phyloP scores from a whole-genome alignment of 768 basidiomycete genomes.

The Termitomyces sp. region DNA sequence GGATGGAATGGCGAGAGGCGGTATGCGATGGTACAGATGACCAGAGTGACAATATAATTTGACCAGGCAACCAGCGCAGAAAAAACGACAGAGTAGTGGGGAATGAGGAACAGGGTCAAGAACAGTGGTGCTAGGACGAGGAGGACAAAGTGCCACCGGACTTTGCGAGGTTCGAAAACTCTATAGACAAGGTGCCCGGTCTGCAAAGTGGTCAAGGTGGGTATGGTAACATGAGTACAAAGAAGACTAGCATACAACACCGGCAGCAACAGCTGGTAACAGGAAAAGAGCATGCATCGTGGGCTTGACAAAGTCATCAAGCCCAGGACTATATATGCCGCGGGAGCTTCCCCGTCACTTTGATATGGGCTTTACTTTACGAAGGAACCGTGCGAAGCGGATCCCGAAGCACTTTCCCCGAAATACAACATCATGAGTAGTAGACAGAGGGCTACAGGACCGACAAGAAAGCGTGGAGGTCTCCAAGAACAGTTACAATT shows the following conservation, averaged over 20 bases:
- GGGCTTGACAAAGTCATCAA: not conserved
- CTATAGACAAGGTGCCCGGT: slow-evolving; percentile 5
- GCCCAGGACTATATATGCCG: too few species aligned
- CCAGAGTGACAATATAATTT: slow-evolving; percentile 1
- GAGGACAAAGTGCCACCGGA: slow-evolving; percentile 9
- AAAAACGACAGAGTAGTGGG: not conserved
- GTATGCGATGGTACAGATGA: slow-evolving; percentile 19
- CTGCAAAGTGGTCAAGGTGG: not conserved
- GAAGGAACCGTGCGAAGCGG: too few species aligned
- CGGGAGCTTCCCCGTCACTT: too few species aligned
- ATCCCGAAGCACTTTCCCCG: too few species aligned
- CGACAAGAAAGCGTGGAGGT: too few species aligned
- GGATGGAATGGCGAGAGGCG: slow-evolving; percentile 46
- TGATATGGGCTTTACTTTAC: too few species aligned
- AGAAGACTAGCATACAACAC: not conserved
- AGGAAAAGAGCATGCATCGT: not conserved
- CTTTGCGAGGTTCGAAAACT: slow-evolving; percentile 6
- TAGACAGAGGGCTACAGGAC: too few species aligned
- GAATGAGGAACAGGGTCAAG: not conserved
- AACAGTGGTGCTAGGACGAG: slow-evolving; percentile 7
- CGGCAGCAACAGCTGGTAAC: not conserved
- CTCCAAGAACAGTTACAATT: too few species aligned
- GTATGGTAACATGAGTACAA: not conserved
- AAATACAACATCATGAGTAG: too few species aligned
- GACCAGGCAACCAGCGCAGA: slow-evolving; percentile 7